phyloP scores from a whole-genome alignment of 2,329 filamentous ascomycete species.

The Metarhizium humberi region DNA sequence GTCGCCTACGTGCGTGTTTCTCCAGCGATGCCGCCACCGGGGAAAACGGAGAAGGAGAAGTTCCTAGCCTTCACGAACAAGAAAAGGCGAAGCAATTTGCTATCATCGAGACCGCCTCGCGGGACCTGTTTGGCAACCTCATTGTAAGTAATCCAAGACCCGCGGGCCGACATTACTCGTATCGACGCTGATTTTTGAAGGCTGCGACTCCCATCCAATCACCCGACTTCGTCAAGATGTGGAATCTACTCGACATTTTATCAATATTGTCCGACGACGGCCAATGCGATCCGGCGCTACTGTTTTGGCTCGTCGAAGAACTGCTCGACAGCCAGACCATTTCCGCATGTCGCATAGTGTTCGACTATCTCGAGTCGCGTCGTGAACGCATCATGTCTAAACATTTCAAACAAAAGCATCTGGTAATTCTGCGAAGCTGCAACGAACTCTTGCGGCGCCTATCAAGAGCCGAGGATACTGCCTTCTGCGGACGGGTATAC shows the following conservation, averaged over 20 bases:
- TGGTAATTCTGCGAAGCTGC: conserved; percentile 86
- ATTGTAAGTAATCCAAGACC: conserved; percentile 48
- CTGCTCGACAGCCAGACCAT: conserved; percentile 94
- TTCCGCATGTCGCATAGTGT: conserved; percentile 79
- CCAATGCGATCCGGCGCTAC: conserved; percentile 66
- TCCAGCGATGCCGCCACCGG: conserved; percentile 17
- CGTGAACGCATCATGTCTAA: conserved; percentile 77
- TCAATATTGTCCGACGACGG: conserved; percentile 77
- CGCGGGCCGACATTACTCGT: not conserved
- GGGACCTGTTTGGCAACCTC: conserved; percentile 68
- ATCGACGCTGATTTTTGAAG: conserved; percentile 30
- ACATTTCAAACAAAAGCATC: conserved; percentile 72
- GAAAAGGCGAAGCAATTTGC: conserved; percentile 47
- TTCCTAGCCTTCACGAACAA: conserved; percentile 29
- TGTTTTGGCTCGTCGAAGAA: conserved; percentile 90
- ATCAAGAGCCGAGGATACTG: conserved; percentile 92
- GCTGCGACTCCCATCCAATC: conserved; percentile 67
- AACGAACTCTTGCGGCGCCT: conserved; percentile 90
- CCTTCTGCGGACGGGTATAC: conserved; percentile 94
- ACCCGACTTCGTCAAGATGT: conserved; percentile 71
- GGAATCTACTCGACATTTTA: conserved; percentile 91
- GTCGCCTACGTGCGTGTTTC: conserved; percentile 30
- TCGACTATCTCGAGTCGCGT: conserved; percentile 90
- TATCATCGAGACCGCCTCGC: conserved; percentile 74
- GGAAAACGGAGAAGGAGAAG: conserved; percentile 16